phyloP scores from a whole-genome alignment of 352 stramenopile genomes.

The Globisporangium spinosum region DNA sequence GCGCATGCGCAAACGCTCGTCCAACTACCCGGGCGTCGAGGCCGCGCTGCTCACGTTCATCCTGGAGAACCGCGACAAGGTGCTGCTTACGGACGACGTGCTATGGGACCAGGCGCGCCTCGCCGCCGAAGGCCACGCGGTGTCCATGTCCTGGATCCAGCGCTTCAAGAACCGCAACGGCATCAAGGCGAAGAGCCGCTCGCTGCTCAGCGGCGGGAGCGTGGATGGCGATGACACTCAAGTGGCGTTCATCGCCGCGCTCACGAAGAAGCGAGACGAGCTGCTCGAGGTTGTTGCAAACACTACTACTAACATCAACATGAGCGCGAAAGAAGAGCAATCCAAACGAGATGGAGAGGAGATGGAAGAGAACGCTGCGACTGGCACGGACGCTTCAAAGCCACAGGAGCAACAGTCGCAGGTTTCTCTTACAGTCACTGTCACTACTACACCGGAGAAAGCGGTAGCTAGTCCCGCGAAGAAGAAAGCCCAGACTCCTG shows the following conservation, averaged over 20 bases:
- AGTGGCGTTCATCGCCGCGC: constrained; percentile 9
- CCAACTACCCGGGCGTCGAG: constrained; percentile 17
- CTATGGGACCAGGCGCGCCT: constrained; percentile 13
- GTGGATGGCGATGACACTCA: not conserved
- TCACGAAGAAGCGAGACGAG: constrained; percentile 12
- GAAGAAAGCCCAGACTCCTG: too few species aligned
- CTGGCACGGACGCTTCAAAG: not conserved
- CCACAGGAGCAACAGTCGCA: not conserved
- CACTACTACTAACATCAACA: not conserved
- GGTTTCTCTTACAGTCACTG: not conserved
- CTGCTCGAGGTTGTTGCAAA: constrained; percentile 8
- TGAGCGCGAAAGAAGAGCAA: not conserved
- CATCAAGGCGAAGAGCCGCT: constrained; percentile 6
- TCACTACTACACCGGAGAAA: not conserved
- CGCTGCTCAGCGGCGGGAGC: constrained; percentile 1
- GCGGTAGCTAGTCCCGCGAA: not conserved
- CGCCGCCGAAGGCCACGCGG: constrained; percentile 1
- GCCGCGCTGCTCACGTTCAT: constrained; percentile 17
- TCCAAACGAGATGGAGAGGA: not conserved
- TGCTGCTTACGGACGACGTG: constrained; percentile 11
- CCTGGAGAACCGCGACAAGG: constrained; percentile 7
- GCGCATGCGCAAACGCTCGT: constrained; percentile 17
- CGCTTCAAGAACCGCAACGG: constrained; percentile 18
- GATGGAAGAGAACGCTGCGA: not conserved
- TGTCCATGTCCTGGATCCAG: constrained; percentile 21